A percentile compares a stretch with the other conserved stretches of the same genome.
These are phyloP conservation scores for Huntiella abstrusa DNA, from an alignment of 2,329 filamentous ascomycete species.

Conservation along the genomic window DNA sequence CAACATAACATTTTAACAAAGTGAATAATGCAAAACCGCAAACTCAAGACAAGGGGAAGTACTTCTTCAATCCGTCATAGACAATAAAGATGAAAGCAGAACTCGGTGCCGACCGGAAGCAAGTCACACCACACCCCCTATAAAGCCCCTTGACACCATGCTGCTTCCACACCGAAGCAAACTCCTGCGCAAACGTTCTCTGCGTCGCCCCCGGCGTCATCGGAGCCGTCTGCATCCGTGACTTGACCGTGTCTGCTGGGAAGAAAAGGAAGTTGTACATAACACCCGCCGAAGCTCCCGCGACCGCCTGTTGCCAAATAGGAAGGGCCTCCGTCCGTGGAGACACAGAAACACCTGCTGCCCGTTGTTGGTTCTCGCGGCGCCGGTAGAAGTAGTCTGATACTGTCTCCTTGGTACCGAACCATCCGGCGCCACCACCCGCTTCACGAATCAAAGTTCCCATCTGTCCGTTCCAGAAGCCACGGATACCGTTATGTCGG, in stretches of 20 bases:
- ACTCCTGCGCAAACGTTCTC: conserved; percentile 55
- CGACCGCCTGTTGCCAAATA: conserved; percentile 70
- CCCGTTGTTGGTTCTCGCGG: conserved; percentile 27
- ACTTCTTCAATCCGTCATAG: conserved; percentile 66
- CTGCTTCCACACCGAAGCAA: conserved; percentile 56
- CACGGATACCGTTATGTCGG: conserved; percentile 58
- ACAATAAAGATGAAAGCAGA: conserved; percentile 98
- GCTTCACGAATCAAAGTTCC: conserved; percentile 89
- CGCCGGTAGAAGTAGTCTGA: conserved; percentile 48
- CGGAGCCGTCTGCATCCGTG: conserved; percentile 81
- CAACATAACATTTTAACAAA: background rate
- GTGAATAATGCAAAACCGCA: conserved; percentile 13
- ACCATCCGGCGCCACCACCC: conserved; percentile 87
- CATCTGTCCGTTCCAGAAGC: conserved; percentile 90
- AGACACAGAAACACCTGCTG: conserved; percentile 26
- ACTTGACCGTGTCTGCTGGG: conserved; percentile 94
- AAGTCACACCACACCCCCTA: conserved; percentile 86
- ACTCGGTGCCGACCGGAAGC: conserved; percentile 70
- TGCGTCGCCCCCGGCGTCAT: conserved; percentile 35
- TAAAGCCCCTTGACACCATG: conserved; percentile 75
- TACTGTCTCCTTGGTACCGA: conserved; percentile 72
- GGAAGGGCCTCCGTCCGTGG: conserved; percentile 47
- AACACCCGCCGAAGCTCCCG: conserved; percentile 76
- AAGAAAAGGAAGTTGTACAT: conserved; percentile 96
- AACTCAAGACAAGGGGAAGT: conserved; percentile 30